Evolutionary conservation across 2,329 filamentous ascomycete genomes (phyloP).

Genomic region (Phialophora macrospora): DNA sequence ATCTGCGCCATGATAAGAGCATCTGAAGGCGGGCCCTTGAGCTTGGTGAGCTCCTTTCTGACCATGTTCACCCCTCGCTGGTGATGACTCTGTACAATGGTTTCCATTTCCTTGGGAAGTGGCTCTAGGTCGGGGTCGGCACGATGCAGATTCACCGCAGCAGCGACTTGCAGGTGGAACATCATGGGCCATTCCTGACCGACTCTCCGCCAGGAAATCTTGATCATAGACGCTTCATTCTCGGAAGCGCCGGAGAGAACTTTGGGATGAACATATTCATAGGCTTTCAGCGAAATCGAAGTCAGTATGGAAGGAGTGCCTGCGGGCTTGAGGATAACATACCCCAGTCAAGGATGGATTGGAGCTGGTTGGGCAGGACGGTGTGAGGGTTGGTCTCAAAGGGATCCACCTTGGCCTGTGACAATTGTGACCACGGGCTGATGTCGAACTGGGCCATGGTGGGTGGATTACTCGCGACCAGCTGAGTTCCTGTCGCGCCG

Average conservation of each 20-base stretch:
- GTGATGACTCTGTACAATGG: constrained; percentile 16
- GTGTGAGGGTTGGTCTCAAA: constrained; percentile 22
- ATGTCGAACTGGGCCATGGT: constrained; percentile 2
- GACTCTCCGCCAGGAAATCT: constrained; percentile 21
- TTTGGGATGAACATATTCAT: constrained; percentile 25
- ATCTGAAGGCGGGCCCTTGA: constrained; percentile 21
- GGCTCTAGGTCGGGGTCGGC: constrained; percentile 8
- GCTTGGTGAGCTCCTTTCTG: constrained; percentile 14
- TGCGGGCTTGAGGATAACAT: background rate
- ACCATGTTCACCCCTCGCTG: constrained; percentile 18
- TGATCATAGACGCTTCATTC: constrained; percentile 12
- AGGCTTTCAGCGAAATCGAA: constrained; percentile 4
- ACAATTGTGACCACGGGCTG: constrained; percentile 20
- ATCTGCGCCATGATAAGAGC: constrained; percentile 26
- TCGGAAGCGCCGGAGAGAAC: constrained; percentile 9
- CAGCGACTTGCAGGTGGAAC: constrained; percentile 28
- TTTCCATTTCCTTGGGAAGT: constrained; percentile 17
- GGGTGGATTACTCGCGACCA: constrained; percentile 1
- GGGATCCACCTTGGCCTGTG: constrained; percentile 24
- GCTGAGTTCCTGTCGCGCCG: background rate
- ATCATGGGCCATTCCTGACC: constrained; percentile 28
- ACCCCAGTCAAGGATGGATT: constrained; percentile 24
- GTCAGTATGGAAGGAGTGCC: background rate
- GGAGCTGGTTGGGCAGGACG: constrained; percentile 20
- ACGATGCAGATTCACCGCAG: constrained; percentile 23